Percentiles rank a stretch among this genome's conserved stretches.
These are phyloP conservation scores for Tolypocladium ophioglossoides DNA, from an alignment of 2,329 filamentous ascomycete species.

Conservation along the genomic window DNA sequence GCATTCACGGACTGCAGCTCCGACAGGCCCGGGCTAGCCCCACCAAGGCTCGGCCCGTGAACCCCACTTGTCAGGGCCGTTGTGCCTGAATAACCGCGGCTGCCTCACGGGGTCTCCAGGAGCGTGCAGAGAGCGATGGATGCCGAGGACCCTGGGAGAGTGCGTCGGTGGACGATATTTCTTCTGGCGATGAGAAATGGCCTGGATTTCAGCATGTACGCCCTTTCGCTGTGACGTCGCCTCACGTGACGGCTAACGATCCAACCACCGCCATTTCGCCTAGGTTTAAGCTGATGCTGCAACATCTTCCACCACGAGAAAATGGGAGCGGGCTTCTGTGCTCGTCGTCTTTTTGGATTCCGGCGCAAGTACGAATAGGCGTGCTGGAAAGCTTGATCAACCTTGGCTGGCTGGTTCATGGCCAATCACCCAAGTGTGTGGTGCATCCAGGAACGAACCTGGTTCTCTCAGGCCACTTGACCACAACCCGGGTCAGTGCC, in stretches of 20 bases:
- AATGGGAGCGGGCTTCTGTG: conserved; percentile 2
- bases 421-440: not conserved
- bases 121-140: not conserved
- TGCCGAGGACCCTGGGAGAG: not conserved
- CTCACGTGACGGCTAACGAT: not conserved
- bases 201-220: not conserved
- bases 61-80: not conserved
- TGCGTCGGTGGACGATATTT: not conserved
- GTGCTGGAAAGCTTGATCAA: conserved; percentile 3
- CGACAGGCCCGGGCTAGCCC: not conserved
- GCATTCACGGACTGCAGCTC: not conserved
- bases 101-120: not conserved
- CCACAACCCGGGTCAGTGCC: not conserved
- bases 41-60: not conserved
- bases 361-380: not conserved
- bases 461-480: conserved; percentile 1
- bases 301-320: not conserved
- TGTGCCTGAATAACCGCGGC: not conserved
- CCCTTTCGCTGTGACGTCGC: not conserved
- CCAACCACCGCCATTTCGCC: not conserved
- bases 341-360: not conserved
- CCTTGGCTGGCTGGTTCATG: not conserved
- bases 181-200: not conserved
- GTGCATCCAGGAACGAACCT: not conserved
- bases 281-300: not conserved